Evolutionary conservation across 768 basidiomycete genomes (phyloP).

Genomic region (Phylloporus scabripes): DNA sequence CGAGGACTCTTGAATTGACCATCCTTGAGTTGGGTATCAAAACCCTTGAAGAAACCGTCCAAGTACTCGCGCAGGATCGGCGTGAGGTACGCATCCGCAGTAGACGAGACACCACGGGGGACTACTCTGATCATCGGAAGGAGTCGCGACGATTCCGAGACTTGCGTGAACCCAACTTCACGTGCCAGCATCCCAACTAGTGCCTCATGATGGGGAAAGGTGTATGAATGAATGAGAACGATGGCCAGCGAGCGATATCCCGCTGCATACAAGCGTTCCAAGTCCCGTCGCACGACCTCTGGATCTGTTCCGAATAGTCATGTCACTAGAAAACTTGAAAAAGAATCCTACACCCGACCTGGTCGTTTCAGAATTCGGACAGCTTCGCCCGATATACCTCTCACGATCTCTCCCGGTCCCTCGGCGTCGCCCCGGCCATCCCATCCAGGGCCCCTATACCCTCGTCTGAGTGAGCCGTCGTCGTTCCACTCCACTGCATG

Average conservation of each 20-base stretch:
- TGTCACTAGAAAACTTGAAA: neutral
- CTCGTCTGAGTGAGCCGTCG: conserved; percentile 56
- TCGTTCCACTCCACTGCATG: conserved; percentile 76
- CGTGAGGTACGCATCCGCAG: conserved; percentile 93
- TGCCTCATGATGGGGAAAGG: conserved; percentile 81
- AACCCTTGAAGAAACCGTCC: conserved; percentile 87
- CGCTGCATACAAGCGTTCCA: conserved; percentile 66
- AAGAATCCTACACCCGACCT: conserved; percentile 28
- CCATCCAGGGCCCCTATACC: conserved; percentile 76
- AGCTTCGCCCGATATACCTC: conserved; percentile 84
- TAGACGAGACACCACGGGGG: conserved; percentile 85
- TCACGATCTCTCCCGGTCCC: conserved; percentile 74
- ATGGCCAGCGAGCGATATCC: conserved; percentile 89
- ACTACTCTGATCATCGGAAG: conserved; percentile 96
- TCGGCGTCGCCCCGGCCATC: conserved; percentile 66
- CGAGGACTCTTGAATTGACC: conserved; percentile 54
- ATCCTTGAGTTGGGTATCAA: conserved; percentile 68
- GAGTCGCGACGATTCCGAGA: conserved; percentile 84
- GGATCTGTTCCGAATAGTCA: conserved; percentile 38
- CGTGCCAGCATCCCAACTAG: conserved; percentile 67
- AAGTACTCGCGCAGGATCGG: conserved; percentile 82
- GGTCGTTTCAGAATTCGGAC: conserved; percentile 77
- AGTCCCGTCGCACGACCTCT: conserved; percentile 47
- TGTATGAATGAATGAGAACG: conserved; percentile 88
- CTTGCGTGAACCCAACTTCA: conserved; percentile 80